phyloP scores from a whole-genome alignment of 2,329 filamentous ascomycete species.

The Aspergillus felis region DNA sequence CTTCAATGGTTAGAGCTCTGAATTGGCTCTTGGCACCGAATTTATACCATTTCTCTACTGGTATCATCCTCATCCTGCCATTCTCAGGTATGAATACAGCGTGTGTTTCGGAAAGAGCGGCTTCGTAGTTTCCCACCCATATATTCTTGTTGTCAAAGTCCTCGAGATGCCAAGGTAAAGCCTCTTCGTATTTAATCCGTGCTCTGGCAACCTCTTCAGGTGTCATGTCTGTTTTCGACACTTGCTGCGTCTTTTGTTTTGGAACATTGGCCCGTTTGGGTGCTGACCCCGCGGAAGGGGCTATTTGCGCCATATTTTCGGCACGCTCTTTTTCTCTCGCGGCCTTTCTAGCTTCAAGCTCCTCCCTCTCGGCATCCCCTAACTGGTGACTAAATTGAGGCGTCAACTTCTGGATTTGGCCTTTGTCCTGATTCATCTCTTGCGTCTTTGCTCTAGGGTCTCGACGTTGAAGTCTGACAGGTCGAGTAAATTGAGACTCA shows the following conservation, averaged over 20 bases:
- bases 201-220: constrained; percentile 66
- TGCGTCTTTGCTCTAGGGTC: constrained; percentile 65
- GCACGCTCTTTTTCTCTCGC: constrained; percentile 83
- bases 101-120: constrained; percentile 74
- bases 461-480: constrained; percentile 82
- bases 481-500: constrained; percentile 77
- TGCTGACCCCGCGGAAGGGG: constrained; percentile 67
- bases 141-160: constrained; percentile 94
- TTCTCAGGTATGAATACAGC: constrained; percentile 75
- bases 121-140: constrained; percentile 89
- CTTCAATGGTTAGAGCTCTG: constrained; percentile 72
- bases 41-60: constrained; percentile 93
- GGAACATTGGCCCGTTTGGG: constrained; percentile 64
- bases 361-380: constrained; percentile 64
- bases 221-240: constrained; percentile 74
- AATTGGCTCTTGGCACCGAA: constrained; percentile 55
- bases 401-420: constrained; percentile 36
- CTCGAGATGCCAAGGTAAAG: constrained; percentile 92
- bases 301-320: constrained; percentile 86
- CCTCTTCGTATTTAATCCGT: constrained; percentile 80
- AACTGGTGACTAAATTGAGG: constrained; percentile 44
- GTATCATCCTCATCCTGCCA: constrained; percentile 75
- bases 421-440: constrained; percentile 52
- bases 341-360: constrained; percentile 57
- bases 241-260: constrained; percentile 79